Percentiles rank a stretch among this genome's conserved stretches.
These are phyloP conservation scores for Jasminum sambac DNA, from an alignment of 257 asterid species.

Conservation along the genomic window DNA sequence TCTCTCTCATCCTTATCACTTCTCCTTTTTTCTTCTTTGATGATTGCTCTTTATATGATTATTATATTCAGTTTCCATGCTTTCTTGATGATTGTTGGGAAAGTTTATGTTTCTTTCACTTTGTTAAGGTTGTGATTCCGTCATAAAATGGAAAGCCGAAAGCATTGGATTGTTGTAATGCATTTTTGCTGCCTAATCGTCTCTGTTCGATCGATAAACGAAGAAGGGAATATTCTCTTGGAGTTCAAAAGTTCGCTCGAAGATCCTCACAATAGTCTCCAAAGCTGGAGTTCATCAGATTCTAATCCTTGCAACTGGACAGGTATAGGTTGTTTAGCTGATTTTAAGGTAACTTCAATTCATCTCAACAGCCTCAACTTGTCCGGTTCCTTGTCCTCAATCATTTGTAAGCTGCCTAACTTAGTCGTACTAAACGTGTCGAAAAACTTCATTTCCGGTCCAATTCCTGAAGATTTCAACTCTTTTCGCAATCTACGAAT, in stretches of 20 bases:
- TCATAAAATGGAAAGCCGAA: slow-evolving; percentile 53
- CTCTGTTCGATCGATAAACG: slow-evolving; percentile 50
- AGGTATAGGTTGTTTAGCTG: slow-evolving; percentile 50
- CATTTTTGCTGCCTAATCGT: slow-evolving; percentile 40
- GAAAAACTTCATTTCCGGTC: slow-evolving; percentile 63
- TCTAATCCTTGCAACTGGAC: slow-evolving; percentile 74
- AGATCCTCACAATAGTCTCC: slow-evolving; percentile 59
- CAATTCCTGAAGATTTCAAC: slow-evolving; percentile 51
- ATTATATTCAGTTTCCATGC: slow-evolving; percentile 18
- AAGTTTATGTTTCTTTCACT: slow-evolving; percentile 8
- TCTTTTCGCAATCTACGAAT: slow-evolving; percentile 44
- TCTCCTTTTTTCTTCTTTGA: slow-evolving; percentile 26
- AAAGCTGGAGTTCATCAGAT: slow-evolving; percentile 56
- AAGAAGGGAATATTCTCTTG: slow-evolving; percentile 67
- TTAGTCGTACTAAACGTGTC: slow-evolving; percentile 57
- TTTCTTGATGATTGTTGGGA: slow-evolving; percentile 20
- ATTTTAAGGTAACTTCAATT: slow-evolving; percentile 46
- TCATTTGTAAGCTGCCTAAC: slow-evolving; percentile 57
- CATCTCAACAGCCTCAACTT: slow-evolving; percentile 53
- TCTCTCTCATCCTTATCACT: slow-evolving; percentile 13
- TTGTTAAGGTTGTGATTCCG: not conserved
- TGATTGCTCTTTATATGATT: slow-evolving; percentile 15
- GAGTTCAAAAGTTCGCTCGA: slow-evolving; percentile 53
- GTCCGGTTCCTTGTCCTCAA: slow-evolving; percentile 66
- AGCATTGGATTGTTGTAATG: slow-evolving; percentile 33